phyloP scores from a whole-genome alignment of 345 rosid genomes.

The Populus pruinosa region DNA sequence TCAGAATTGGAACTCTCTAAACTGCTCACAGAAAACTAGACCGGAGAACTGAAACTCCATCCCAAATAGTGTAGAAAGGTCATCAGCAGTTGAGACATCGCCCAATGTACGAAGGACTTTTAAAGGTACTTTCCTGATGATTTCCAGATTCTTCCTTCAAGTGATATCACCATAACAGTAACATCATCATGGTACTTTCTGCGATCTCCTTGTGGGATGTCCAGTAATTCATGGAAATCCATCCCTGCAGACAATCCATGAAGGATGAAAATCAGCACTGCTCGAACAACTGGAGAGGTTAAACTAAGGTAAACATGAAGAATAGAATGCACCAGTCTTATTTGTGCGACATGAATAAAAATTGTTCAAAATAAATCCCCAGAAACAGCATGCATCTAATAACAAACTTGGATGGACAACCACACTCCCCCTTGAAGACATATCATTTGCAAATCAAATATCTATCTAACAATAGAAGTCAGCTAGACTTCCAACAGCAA shows the following conservation, averaged over 20 bases:
- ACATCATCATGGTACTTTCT: constrained; percentile 96
- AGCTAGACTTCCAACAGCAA: too few species aligned
- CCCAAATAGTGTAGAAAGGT: neutral
- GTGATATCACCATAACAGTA: constrained; percentile 90
- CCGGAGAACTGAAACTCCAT: constrained; percentile 12
- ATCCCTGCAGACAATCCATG: constrained; percentile 49
- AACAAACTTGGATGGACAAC: neutral
- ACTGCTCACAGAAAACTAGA: constrained; percentile 12
- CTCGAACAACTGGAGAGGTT: neutral
- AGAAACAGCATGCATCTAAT: neutral
- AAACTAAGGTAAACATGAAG: neutral
- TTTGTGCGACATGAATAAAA: neutral
- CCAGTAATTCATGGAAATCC: constrained; percentile 85
- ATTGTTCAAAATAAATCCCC: neutral
- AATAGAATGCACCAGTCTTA: neutral
- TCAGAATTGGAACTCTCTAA: constrained; percentile 3
- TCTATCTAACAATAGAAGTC: neutral
- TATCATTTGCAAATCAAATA: neutral
- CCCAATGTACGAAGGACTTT: constrained; percentile 16
- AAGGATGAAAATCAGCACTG: neutral
- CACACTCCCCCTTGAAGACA: neutral
- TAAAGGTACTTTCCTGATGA: constrained; percentile 91
- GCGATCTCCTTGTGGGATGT: constrained; percentile 96
- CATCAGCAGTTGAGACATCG: neutral
- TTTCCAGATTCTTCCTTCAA: constrained; percentile 98